phyloP scores from a whole-genome alignment of 345 rosid genomes.

The Pugionium dolabratum region DNA sequence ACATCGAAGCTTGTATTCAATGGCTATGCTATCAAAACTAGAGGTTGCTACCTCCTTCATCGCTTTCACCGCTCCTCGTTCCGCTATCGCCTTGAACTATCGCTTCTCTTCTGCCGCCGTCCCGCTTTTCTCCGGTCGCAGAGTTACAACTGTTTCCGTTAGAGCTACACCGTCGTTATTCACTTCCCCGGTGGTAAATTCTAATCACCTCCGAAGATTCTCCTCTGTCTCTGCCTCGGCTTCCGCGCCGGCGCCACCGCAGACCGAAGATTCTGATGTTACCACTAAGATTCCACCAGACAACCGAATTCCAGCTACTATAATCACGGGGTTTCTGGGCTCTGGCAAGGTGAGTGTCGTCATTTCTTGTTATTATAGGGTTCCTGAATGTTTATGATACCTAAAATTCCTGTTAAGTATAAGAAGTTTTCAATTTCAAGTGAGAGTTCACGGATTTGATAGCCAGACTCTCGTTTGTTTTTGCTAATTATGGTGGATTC shows the following conservation, averaged over 20 bases:
- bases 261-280: slow-evolving; percentile 61
- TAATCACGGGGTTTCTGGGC: slow-evolving; percentile 91
- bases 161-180: slow-evolving; percentile 36
- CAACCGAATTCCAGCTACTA: slow-evolving; percentile 88
- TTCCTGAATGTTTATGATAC: no score
- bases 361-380: slow-evolving; percentile 1
- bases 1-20: slow-evolving; percentile 21
- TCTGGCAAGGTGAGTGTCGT: slow-evolving; percentile 71
- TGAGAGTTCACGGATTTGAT: no score
- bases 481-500: neutral
- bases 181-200: slow-evolving; percentile 31
- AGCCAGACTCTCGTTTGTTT: neutral
- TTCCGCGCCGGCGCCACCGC: slow-evolving; percentile 56
- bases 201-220: slow-evolving; percentile 45
- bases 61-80: slow-evolving; percentile 51
- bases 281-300: slow-evolving; percentile 75
- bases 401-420: no score
- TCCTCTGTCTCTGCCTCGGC: slow-evolving; percentile 59
- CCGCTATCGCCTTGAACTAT: slow-evolving; percentile 32
- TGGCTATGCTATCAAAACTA: slow-evolving; percentile 57
- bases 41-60: slow-evolving; percentile 68
- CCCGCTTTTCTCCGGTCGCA: slow-evolving; percentile 42
- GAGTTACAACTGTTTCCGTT: slow-evolving; percentile 37
- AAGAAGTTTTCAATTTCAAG: no score
- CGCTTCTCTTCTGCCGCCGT: slow-evolving; percentile 44